Evolutionary conservation across 73 alveolate genomes (phyloP).

Genomic region (Urostyla sp.): DNA sequence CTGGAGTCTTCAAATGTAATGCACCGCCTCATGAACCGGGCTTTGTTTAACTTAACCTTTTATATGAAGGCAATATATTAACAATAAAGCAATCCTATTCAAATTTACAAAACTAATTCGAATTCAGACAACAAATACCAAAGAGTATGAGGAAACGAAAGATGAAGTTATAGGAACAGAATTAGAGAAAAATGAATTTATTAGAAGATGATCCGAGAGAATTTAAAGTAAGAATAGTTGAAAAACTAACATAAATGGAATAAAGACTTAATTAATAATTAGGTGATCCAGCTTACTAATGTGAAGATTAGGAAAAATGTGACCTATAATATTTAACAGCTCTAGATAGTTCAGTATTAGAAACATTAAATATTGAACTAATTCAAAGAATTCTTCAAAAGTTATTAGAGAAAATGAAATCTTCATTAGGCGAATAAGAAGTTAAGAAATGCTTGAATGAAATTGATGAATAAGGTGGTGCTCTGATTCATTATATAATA

Average conservation of each 20-base stretch:
- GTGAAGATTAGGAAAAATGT: background rate
- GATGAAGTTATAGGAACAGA: slow-evolving; percentile 36
- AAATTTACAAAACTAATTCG: slow-evolving; percentile 16
- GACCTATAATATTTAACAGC: background rate
- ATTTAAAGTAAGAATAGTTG: slow-evolving; percentile 70
- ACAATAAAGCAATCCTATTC: slow-evolving; percentile 3
- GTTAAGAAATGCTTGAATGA: background rate
- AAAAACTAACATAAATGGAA: slow-evolving; percentile 56
- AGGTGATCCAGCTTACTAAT: background rate
- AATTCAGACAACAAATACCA: slow-evolving; percentile 36
- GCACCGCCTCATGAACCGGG: slow-evolving; percentile 76
- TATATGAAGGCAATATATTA: slow-evolving; percentile 56
- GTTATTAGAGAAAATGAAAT: background rate
- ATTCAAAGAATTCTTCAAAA: slow-evolving; percentile 9
- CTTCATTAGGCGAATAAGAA: slow-evolving; percentile 9
- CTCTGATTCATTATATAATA: slow-evolving; percentile 40
- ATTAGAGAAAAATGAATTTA: slow-evolving; percentile 23
- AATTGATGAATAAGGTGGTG: slow-evolving; percentile 14
- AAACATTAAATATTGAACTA: slow-evolving; percentile 33
- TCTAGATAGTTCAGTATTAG: slow-evolving; percentile 36
- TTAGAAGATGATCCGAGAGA: slow-evolving; percentile 63
- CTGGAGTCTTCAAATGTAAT: slow-evolving; percentile 73
- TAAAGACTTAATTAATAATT: background rate
- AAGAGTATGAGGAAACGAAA: slow-evolving; percentile 27
- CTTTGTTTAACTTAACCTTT: slow-evolving; percentile 53